phyloP scores from a whole-genome alignment of 805 yeast species.

The Torulaspora delbrueckii region DNA sequence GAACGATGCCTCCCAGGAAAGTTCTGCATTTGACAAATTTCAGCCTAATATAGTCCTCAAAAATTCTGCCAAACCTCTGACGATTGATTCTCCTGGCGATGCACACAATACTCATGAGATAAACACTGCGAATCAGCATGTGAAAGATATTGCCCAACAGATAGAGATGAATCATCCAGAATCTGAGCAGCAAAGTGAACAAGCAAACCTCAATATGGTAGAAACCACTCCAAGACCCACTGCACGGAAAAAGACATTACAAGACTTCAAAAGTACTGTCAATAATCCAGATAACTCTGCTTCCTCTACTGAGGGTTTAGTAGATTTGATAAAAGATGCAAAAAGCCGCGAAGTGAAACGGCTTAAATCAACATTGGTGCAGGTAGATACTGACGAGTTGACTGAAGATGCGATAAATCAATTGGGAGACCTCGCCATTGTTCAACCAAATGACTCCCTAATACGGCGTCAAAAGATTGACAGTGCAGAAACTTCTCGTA shows the following conservation, averaged over 20 bases:
- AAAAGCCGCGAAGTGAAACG: slow-evolving; percentile 31
- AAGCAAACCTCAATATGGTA: neutral
- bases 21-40: neutral
- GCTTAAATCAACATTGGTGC: slow-evolving; percentile 24
- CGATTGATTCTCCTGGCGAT: neutral
- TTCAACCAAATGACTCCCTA: slow-evolving; percentile 29
- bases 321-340: slow-evolving; percentile 34
- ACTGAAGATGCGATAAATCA: slow-evolving; percentile 32
- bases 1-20: neutral
- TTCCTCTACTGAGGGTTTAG: slow-evolving; percentile 15
- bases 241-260: slow-evolving; percentile 4
- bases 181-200: neutral
- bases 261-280: neutral
- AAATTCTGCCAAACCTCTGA: neutral
- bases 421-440: slow-evolving; percentile 36
- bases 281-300: neutral
- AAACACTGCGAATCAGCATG: neutral
- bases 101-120: neutral
- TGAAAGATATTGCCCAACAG: neutral
- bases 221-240: neutral
- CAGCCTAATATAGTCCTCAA: neutral
- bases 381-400: slow-evolving; percentile 27
- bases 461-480: slow-evolving; percentile 13
- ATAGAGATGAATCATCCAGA: too few relatives aligned
- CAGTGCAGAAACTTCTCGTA: neutral